A percentile compares a stretch with the other conserved stretches of the same genome.
phyloP scores from a whole-genome alignment of 495 filamentous ascomycete species.

The Cercophora newfieldiana region DNA sequence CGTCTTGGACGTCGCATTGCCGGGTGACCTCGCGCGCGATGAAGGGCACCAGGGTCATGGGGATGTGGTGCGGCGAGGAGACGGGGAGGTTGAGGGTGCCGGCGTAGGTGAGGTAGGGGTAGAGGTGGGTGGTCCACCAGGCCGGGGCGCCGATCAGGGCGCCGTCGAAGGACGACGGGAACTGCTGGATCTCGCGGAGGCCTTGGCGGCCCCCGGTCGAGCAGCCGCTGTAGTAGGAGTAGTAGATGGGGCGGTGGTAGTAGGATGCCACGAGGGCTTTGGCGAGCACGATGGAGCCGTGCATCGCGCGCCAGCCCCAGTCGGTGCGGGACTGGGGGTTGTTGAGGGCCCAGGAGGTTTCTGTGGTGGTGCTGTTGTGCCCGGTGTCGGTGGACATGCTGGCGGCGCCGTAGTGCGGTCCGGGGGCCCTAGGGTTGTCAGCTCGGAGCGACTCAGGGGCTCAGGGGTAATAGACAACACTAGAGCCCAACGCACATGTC shows the following conservation, averaged over 20 bases:
- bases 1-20: conserved; percentile 66
- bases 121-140: conserved; percentile 49
- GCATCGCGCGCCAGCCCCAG: conserved; percentile 54
- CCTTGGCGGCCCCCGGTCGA: conserved; percentile 59
- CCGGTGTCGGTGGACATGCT: conserved; percentile 57
- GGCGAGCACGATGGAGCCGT: conserved; percentile 41
- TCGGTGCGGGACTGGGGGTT: conserved; percentile 40
- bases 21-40: conserved; percentile 54
- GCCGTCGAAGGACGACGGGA: conserved; percentile 60
- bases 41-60: conserved; percentile 44
- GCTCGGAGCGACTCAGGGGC: conserved; percentile 48
- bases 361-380: conserved; percentile 43
- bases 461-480: too few relatives aligned
- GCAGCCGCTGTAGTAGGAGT: conserved; percentile 56
- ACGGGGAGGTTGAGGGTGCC: conserved; percentile 38
- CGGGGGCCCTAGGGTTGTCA: conserved; percentile 35
- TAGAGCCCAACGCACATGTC: conserved; percentile 45
- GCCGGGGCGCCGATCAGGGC: conserved; percentile 60
- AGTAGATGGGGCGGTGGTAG: conserved; percentile 35
- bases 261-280: conserved; percentile 17
- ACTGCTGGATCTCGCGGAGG: conserved; percentile 48
- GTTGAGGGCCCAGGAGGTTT: conserved; percentile 49
- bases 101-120: conserved; percentile 37
- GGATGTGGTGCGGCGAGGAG: conserved; percentile 49
- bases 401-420: conserved; percentile 50